A percentile compares a stretch with the other conserved stretches of the same genome.
phyloP scores from a whole-genome alignment of 768 basidiomycete species.

The Podaxis sp. region DNA sequence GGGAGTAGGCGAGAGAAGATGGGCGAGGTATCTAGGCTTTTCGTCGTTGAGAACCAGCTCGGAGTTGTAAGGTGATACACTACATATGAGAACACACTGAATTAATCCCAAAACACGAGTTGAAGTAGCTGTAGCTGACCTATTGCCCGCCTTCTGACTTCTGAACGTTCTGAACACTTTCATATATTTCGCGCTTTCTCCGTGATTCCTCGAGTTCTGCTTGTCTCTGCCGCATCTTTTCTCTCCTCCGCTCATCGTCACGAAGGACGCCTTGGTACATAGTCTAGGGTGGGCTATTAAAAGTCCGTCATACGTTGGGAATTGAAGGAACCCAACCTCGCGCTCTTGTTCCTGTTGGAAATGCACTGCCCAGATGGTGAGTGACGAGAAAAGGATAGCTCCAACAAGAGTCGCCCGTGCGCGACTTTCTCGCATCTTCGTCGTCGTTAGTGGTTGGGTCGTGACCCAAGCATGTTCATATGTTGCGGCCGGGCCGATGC shows the following conservation, averaged over 20 bases:
- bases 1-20: background rate
- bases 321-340: constrained; percentile 49
- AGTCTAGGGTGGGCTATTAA: constrained; percentile 43
- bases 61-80: background rate
- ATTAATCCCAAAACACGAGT: background rate
- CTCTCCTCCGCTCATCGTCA: constrained; percentile 79
- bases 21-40: background rate
- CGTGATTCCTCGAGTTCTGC: constrained; percentile 61
- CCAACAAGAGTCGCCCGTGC: constrained; percentile 76
- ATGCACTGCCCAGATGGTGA: constrained; percentile 90
- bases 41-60: background rate
- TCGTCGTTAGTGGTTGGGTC: constrained; percentile 26
- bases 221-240: constrained; percentile 70
- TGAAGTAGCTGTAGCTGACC: background rate
- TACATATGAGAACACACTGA: background rate
- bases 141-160: constrained; percentile 8
- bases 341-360: constrained; percentile 82
- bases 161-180: constrained; percentile 45
- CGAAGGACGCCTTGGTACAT: constrained; percentile 92
- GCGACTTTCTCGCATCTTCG: constrained; percentile 57
- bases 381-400: constrained; percentile 59
- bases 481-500: background rate
- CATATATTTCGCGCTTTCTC: constrained; percentile 66
- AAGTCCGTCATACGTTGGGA: background rate
- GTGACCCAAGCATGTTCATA: background rate